Evolutionary conservation across 129 eudicot genomes (phyloP).

Genomic region (Tagetes patula): DNA sequence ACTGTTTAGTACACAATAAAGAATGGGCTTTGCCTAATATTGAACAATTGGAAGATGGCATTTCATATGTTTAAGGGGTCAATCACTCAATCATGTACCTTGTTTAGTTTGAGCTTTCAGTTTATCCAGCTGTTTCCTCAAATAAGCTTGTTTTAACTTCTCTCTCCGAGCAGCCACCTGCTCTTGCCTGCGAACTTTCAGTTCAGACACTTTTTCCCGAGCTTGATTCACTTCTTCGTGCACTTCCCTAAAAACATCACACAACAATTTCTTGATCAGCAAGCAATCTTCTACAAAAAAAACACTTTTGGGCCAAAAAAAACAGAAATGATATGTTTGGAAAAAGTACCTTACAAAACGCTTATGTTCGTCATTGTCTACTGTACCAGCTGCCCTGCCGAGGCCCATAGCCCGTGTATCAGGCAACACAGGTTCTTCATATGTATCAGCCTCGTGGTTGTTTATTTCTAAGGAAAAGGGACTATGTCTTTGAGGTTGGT

Average conservation of each 20-base stretch:
- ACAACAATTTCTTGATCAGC: conserved; percentile 11
- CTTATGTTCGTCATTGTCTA: conserved; percentile 72
- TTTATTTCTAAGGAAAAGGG: conserved; percentile 30
- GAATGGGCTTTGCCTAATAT: background rate
- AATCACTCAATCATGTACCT: conserved; percentile 47
- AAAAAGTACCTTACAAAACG: conserved; percentile 60
- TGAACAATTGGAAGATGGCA: background rate
- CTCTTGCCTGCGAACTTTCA: conserved; percentile 73
- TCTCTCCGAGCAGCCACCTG: conserved; percentile 67
- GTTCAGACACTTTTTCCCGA: conserved; percentile 68
- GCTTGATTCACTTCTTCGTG: conserved; percentile 90
- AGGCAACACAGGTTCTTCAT: conserved; percentile 38
- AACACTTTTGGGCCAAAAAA: background rate
- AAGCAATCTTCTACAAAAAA: background rate
- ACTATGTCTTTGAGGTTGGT: conserved; percentile 33
- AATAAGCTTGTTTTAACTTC: conserved; percentile 80
- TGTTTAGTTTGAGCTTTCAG: conserved; percentile 62
- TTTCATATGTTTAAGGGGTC: too few species aligned
- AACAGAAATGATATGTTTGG: background rate
- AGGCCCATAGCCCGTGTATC: conserved; percentile 48
- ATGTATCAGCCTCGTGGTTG: conserved; percentile 39
- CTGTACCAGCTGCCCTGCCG: conserved; percentile 49
- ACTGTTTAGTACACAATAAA: background rate
- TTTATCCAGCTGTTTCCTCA: conserved; percentile 70
- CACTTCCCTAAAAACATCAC: conserved; percentile 61